These are phyloP conservation scores for Diacronema lutheri DNA, from an alignment of 78 protist genomes.

Conservation along the genomic window DNA sequence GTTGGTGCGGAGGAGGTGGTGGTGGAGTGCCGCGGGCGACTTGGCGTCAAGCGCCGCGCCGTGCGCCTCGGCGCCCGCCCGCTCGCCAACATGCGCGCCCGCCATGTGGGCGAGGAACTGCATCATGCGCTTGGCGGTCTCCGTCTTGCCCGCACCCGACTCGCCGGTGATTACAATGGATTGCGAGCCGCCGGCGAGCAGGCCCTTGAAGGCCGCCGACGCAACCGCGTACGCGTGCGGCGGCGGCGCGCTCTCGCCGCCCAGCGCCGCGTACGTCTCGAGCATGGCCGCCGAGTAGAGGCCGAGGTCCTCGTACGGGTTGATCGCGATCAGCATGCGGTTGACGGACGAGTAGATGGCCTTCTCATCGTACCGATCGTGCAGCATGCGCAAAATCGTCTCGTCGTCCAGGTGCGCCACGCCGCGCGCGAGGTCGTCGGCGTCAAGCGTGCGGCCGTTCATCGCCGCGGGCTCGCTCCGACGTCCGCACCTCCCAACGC, in stretches of 20 bases:
- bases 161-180: slow-evolving; percentile 80
- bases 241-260: not conserved
- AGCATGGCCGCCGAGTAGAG: not conserved
- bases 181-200: not conserved
- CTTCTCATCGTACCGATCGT: no score
- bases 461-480: no score
- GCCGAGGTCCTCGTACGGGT: slow-evolving; percentile 6
- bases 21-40: not conserved
- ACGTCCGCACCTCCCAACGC: no score
- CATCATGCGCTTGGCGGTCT: slow-evolving; percentile 47
- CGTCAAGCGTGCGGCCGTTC: no score
- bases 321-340: not conserved
- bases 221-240: slow-evolving; percentile 5
- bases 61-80: not conserved
- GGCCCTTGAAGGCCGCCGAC: not conserved
- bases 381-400: no score
- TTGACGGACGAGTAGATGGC: no score
- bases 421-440: no score
- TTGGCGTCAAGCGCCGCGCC: not conserved
- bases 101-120: not conserved
- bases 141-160: slow-evolving; percentile 89
- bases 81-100: not conserved
- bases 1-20: slow-evolving; percentile 18
- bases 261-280: not conserved
- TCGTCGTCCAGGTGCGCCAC: no score